Conservation (phyloP, 495 filamentous ascomycete species). For the Evernia prunastri region DNA sequence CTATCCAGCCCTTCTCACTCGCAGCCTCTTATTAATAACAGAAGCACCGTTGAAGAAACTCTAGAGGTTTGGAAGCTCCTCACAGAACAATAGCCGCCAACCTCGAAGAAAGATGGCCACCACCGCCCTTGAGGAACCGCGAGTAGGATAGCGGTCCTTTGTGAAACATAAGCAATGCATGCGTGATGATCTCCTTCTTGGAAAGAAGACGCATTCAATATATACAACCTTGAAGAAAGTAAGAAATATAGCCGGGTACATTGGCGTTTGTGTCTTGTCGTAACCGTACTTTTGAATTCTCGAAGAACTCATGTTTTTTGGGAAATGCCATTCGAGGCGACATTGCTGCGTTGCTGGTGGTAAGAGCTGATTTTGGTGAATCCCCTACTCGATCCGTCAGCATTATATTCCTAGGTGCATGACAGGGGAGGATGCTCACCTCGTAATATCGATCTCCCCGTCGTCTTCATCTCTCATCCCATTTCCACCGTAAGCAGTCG, state of each 20-base stretch:
- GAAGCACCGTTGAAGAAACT: not conserved
- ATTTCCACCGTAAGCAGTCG: constrained; percentile 29
- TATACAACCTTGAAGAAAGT: not conserved
- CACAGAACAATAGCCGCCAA: not conserved
- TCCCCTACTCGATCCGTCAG: constrained; percentile 46
- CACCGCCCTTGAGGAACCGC: not conserved
- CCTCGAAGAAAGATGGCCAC: not conserved
- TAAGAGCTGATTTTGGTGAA: constrained; percentile 67
- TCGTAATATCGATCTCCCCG: constrained; percentile 59
- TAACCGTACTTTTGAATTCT: not conserved
- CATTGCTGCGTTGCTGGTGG: constrained; percentile 49
- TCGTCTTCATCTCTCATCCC: constrained; percentile 47
- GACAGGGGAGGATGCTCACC: constrained; percentile 39
- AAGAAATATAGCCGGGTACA: not conserved
- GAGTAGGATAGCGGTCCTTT: not conserved
- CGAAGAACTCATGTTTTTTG: not conserved
- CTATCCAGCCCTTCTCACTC: not conserved
- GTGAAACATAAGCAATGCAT: not conserved
- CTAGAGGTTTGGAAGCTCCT: not conserved
- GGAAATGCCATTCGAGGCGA: constrained; percentile 25
- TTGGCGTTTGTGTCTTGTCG: not conserved
- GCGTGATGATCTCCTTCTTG: not conserved
- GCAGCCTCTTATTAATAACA: not conserved
- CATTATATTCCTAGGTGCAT: not conserved
- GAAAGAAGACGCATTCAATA: not conserved